Percentiles rank a stretch among this genome's conserved stretches.
Conservation (phyloP, 768 basidiomycete genomes). For the Suillus subaureus region DNA sequence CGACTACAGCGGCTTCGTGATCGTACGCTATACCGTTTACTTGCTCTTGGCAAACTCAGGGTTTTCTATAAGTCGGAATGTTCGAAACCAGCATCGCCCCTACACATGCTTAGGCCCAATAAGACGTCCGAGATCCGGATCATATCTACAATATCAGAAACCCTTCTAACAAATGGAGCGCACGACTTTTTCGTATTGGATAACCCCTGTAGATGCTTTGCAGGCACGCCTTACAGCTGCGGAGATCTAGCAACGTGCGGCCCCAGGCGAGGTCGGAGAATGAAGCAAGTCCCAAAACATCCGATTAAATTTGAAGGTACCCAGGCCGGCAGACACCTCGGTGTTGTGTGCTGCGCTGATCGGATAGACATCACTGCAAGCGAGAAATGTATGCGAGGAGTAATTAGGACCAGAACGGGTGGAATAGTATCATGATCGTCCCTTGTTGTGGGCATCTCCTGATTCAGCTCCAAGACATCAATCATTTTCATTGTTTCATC, state of each 20-base stretch:
- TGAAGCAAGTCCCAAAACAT: conserved; percentile 27
- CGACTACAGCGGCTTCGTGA: conserved; percentile 10
- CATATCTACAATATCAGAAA: conserved; percentile 41
- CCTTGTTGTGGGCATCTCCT: background rate
- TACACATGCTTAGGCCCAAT: conserved; percentile 26
- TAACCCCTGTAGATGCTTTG: conserved; percentile 22
- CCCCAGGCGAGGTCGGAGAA: conserved; percentile 26
- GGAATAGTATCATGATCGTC: background rate
- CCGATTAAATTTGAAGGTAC: conserved; percentile 18
- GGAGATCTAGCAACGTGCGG: conserved; percentile 31
- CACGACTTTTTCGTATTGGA: conserved; percentile 21
- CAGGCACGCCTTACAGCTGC: conserved; percentile 37
- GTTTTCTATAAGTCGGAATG: conserved; percentile 28
- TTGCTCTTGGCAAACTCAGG: conserved; percentile 13
- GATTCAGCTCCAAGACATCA: background rate
- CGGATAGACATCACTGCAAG: conserved; percentile 25
- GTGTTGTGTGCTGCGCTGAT: conserved; percentile 33
- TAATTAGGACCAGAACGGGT: conserved; percentile 14
- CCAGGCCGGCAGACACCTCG: conserved; percentile 6
- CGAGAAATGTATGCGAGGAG: conserved; percentile 12
- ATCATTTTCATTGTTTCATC: background rate
- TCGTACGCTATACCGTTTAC: conserved; percentile 13
- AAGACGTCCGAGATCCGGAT: conserved; percentile 31
- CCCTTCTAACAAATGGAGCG: conserved; percentile 27
- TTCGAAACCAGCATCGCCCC: conserved; percentile 35